Conservation (phyloP, 2,329 filamentous ascomycete genomes). For the Bipolaris gigantea region DNA sequence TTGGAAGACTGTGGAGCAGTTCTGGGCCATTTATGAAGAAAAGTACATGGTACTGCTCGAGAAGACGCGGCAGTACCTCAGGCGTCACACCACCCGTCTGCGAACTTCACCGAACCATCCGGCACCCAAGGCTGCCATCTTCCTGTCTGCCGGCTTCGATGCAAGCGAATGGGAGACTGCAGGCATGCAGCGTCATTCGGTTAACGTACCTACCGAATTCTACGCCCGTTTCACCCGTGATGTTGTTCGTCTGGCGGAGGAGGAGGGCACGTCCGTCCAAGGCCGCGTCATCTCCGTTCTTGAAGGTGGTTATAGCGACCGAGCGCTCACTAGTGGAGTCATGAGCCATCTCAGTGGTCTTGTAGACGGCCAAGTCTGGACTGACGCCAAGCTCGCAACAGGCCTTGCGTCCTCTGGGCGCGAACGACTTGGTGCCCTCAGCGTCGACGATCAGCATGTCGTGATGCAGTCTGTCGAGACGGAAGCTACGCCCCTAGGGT, state of each 20-base stretch:
- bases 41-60: constrained; percentile 77
- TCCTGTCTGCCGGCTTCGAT: constrained; percentile 94
- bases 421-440: constrained; percentile 52
- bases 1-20: constrained; percentile 81
- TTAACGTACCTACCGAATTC: constrained; percentile 95
- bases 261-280: constrained; percentile 75
- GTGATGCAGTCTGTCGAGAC: constrained; percentile 23
- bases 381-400: constrained; percentile 37
- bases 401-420: constrained; percentile 64
- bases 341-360: constrained; percentile 88
- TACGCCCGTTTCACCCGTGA: constrained; percentile 90
- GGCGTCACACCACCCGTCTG: constrained; percentile 68
- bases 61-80: constrained; percentile 79
- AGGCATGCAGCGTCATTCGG: constrained; percentile 93
- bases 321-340: constrained; percentile 83
- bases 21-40: constrained; percentile 83
- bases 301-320: constrained; percentile 94
- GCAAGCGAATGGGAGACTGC: constrained; percentile 91
- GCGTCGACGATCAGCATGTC: constrained; percentile 27
- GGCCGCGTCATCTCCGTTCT: constrained; percentile 90
- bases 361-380: constrained; percentile 56
- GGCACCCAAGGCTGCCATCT: constrained; percentile 80
- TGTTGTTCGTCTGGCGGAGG: constrained; percentile 77
- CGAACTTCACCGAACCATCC: constrained; percentile 59
- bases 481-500: constrained; percentile 30